Evolutionary conservation across 2,329 filamentous ascomycete species (phyloP).

Genomic region (Ceratocystis variospora): DNA sequence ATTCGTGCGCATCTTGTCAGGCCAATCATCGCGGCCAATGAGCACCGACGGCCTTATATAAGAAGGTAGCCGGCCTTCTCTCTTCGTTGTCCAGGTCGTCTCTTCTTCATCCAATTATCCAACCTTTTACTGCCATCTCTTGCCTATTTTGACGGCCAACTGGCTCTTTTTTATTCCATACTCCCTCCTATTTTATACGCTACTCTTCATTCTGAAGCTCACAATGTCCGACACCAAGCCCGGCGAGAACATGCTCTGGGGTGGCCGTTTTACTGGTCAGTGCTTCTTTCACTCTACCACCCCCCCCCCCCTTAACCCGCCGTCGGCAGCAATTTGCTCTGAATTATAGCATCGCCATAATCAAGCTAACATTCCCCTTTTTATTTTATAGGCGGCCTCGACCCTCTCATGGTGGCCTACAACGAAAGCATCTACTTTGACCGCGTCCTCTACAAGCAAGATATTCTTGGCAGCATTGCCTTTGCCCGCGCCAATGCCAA

Average conservation of each 20-base stretch:
- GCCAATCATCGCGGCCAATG: not conserved
- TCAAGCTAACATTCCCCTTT: not conserved
- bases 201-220: not conserved
- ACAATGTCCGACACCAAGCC: constrained; percentile 26
- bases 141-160: not conserved
- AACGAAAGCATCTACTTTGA: constrained; percentile 74
- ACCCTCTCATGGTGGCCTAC: constrained; percentile 76
- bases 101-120: not conserved
- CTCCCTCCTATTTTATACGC: not conserved
- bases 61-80: not conserved
- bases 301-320: constrained; percentile 11
- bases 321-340: constrained; percentile 6
- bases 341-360: not conserved
- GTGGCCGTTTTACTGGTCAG: constrained; percentile 39
- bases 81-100: not conserved
- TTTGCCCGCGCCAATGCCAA: constrained; percentile 70
- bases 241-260: constrained; percentile 29
- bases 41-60: not conserved
- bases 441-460: constrained; percentile 61
- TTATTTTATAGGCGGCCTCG: constrained; percentile 49
- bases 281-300: constrained; percentile 11
- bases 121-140: not conserved
- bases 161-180: not conserved
- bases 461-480: constrained; percentile 67
- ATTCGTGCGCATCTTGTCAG: not conserved